Evolutionary conservation across 495 filamentous ascomycete genomes (phyloP).

Genomic region (Aspergillus saccharolyticus): DNA sequence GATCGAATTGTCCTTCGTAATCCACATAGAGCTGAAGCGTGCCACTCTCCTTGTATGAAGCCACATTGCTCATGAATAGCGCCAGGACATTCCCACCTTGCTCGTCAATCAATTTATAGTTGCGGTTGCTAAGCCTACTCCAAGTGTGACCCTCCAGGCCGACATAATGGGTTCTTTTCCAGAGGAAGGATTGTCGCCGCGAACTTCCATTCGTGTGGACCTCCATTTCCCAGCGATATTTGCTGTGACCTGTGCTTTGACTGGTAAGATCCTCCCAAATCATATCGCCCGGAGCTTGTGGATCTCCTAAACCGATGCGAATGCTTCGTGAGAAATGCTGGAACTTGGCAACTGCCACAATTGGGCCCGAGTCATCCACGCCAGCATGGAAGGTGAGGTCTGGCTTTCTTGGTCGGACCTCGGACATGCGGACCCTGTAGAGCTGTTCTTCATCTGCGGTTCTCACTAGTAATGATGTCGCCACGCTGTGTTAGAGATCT

Average conservation of each 20-base stretch:
- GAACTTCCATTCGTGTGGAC: conserved; percentile 3
- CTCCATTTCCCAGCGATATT: conserved; percentile 26
- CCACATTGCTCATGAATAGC: conserved; percentile 24
- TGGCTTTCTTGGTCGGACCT: conserved; percentile 24
- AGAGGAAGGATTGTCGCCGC: conserved; percentile 24
- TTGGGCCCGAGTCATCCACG: conserved; percentile 19
- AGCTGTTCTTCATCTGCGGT: conserved; percentile 16
- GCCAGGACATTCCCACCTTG: conserved; percentile 23
- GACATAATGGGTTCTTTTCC: conserved; percentile 31
- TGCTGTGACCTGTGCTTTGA: conserved; percentile 14
- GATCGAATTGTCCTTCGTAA: conserved; percentile 21
- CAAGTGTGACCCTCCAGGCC: conserved; percentile 15
- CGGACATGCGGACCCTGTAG: conserved; percentile 29
- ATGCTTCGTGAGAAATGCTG: conserved; percentile 30
- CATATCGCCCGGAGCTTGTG: conserved; percentile 14
- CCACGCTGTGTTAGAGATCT: conserved; percentile 26
- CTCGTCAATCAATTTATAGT: conserved; percentile 31
- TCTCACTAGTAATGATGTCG: conserved; percentile 27
- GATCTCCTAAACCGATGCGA: conserved; percentile 31
- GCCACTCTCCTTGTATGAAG: conserved; percentile 19
- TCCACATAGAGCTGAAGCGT: conserved; percentile 19
- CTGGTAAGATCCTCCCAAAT: conserved; percentile 26
- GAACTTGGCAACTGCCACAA: conserved; percentile 30
- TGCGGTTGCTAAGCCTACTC: conserved; percentile 11
- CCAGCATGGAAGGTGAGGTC: conserved; percentile 33